A percentile compares a stretch with the other conserved stretches of the same genome.
phyloP scores from a whole-genome alignment of 2,329 filamentous ascomycete species.

The Trichoderma oligosporum region DNA sequence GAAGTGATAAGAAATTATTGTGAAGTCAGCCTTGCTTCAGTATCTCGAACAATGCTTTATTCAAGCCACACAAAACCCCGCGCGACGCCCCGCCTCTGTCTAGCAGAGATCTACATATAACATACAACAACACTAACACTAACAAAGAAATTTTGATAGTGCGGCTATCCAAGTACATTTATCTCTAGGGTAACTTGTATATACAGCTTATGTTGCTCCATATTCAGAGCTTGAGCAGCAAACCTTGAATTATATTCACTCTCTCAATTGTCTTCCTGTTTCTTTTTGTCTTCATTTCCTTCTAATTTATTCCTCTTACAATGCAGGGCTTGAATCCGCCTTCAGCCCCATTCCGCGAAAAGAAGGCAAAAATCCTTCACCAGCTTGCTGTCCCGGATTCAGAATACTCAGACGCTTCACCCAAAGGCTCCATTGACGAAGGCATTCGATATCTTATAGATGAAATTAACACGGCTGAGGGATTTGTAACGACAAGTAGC shows the following conservation, averaged over 20 bases:
- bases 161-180: not conserved
- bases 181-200: not conserved
- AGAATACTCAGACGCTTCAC: constrained; percentile 77
- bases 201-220: not conserved
- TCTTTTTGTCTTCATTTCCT: not conserved
- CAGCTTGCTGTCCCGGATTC: constrained; percentile 64
- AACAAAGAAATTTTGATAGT: not conserved
- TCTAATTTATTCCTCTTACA: not conserved
- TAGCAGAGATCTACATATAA: not conserved
- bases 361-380: constrained; percentile 69
- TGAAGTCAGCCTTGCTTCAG: not conserved
- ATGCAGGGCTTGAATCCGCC: not conserved
- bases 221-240: not conserved
- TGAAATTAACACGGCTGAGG: constrained; percentile 69
- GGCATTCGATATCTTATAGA: constrained; percentile 73
- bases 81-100: constrained; percentile 5
- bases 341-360: not conserved
- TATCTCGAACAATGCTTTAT: not conserved
- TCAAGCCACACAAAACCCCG: constrained; percentile 4
- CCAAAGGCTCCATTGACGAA: constrained; percentile 81
- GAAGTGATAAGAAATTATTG: not conserved
- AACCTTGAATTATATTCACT: not conserved
- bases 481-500: constrained; percentile 87
- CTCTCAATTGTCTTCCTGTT: not conserved
- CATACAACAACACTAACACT: no score